Evolutionary conservation across 2,329 filamentous ascomycete species (phyloP).

Genomic region (Lasiodiplodia sp.): DNA sequence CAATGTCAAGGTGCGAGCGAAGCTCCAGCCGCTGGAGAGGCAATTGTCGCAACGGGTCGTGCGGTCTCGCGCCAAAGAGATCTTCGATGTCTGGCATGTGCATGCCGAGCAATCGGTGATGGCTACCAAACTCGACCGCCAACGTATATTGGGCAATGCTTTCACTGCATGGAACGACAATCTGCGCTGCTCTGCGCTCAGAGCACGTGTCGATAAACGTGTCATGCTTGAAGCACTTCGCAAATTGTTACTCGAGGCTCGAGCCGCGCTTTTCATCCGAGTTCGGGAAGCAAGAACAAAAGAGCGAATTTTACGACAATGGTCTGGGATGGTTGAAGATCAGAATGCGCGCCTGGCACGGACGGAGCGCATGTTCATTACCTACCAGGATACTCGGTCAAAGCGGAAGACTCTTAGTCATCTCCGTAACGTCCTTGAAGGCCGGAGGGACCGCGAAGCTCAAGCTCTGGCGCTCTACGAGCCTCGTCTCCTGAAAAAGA

Average conservation of each 20-base stretch:
- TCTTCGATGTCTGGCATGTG: slow-evolving; percentile 59
- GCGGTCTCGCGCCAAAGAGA: slow-evolving; percentile 41
- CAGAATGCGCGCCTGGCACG: slow-evolving; percentile 39
- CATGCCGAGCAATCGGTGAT: slow-evolving; percentile 51
- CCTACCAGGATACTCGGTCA: slow-evolving; percentile 41
- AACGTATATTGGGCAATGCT: slow-evolving; percentile 62
- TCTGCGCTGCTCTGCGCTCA: slow-evolving; percentile 61
- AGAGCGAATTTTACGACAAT: slow-evolving; percentile 38
- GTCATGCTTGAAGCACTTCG: slow-evolving; percentile 64
- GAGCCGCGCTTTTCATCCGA: slow-evolving; percentile 50
- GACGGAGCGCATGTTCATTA: slow-evolving; percentile 42
- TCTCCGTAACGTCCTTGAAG: slow-evolving; percentile 39
- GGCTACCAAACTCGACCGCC: slow-evolving; percentile 59
- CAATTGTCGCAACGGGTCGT: slow-evolving; percentile 47
- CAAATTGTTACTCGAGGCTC: slow-evolving; percentile 65
- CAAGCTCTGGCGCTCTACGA: slow-evolving; percentile 53
- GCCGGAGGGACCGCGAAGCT: slow-evolving; percentile 40
- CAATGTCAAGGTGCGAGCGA: slow-evolving; percentile 4
- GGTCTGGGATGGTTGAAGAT: slow-evolving; percentile 39
- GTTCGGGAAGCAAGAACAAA: slow-evolving; percentile 44
- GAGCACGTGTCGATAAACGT: slow-evolving; percentile 62
- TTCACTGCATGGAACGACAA: slow-evolving; percentile 70
- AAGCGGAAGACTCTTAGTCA: slow-evolving; percentile 32
- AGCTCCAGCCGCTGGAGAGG: slow-evolving; percentile 44
- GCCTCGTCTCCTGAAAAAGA: slow-evolving; percentile 47